Evolutionary conservation across 768 basidiomycete genomes (phyloP), one percentile per base, ranked within the genome.

Genomic region (Suillus variegatus): DNA sequence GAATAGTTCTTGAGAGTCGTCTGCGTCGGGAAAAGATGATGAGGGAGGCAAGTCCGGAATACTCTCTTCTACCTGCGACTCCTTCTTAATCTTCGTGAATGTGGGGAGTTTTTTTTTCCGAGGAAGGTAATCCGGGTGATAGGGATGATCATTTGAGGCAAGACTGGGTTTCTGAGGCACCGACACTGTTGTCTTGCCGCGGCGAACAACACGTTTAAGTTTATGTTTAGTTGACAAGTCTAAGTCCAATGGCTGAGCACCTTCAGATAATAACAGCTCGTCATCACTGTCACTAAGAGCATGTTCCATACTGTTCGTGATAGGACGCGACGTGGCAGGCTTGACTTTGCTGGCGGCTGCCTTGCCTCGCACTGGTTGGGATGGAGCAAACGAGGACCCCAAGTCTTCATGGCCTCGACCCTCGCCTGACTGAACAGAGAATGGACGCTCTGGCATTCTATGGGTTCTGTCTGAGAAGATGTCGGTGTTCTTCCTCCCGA

Each of bases 1-100:
- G 61, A 63, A 47, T 16, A 67, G 14, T 44, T 75, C 75, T 56
- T 75, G 75, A 54, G 75, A 74, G 46, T 66, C 18, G 12, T 60
- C 67, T 32, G 56, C 22, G 38, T 57, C 66, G 14, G 32, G 16
- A 1, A 68, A 41, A 20, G 73, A 76, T 8, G 71, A 76, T 0
- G 76, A 65, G 0, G 64, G 67, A 14, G 76, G 71, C 6, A 14
- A 32, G 5, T 72, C 70, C 28, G 32, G 13, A 1, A 35, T 6
- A 16, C 38, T 9, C 10, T 71, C 66, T 1, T 5, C 40, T 35
- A 52, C 13, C 63, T 61, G 41, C 2, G 18, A 40, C 20, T 28
- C 62, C 36, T 68, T 71, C 64, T 75, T 80, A 32, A 72, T 81
- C 70, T 71, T 83, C 16, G 66, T 80, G 67, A 81, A 82, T 66